These are phyloP conservation scores for Tulasnella sp. DNA, from an alignment of 768 basidiomycete genomes.

Conservation along the genomic window DNA sequence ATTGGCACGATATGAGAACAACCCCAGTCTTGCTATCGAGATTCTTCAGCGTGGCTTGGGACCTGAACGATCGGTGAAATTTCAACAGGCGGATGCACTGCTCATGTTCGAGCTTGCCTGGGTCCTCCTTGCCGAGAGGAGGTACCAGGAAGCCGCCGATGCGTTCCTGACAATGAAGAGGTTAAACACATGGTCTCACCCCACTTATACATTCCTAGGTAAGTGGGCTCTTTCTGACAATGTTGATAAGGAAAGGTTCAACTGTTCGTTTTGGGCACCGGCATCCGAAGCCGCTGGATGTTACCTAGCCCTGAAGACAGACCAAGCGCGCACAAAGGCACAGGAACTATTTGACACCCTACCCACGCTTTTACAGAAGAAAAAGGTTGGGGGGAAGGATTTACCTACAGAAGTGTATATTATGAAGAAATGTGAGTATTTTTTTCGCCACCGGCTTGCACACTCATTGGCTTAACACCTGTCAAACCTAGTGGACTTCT, in stretches of 20 bases:
- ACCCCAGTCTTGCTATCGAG: constrained; percentile 51
- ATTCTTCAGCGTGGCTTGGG: constrained; percentile 46
- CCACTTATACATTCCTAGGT: background rate
- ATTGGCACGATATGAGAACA: constrained; percentile 54
- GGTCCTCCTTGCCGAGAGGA: constrained; percentile 50
- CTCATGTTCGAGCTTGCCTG: constrained; percentile 68
- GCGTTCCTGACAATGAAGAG: constrained; percentile 50
- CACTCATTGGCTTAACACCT: no score
- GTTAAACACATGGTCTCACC: constrained; percentile 52
- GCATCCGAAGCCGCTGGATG: constrained; percentile 71
- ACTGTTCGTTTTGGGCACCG: constrained; percentile 41
- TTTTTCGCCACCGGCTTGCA: no score
- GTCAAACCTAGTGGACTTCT: constrained; percentile 47
- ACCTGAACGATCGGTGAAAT: constrained; percentile 38
- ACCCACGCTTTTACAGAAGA: constrained; percentile 45
- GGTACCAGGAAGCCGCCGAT: constrained; percentile 55
- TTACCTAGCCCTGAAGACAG: constrained; percentile 42
- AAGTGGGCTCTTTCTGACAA: background rate
- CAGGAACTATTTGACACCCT: constrained; percentile 48
- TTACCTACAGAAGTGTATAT: constrained; percentile 67
- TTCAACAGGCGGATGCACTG: constrained; percentile 63
- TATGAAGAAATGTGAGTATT: constrained; percentile 52
- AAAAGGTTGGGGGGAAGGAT: constrained; percentile 51
- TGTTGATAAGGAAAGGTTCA: no score
- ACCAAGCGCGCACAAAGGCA: constrained; percentile 35